Base-by-base conservation (phyloP, 768 basidiomycete genomes). In the Tricholoma saponaceum region DNA sequence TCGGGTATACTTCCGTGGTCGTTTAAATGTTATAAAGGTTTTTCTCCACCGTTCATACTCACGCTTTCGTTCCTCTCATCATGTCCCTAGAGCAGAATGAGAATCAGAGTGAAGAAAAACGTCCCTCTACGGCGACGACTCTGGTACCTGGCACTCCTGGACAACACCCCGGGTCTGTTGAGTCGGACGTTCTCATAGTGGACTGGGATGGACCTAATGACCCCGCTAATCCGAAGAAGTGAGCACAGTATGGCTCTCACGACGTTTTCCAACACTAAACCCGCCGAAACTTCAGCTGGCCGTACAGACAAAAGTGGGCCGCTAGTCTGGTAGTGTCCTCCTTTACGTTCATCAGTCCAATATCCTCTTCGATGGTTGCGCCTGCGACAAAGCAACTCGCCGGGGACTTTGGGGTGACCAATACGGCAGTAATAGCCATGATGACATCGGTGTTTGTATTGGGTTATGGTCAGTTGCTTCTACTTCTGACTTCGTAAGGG, bases 301-400 rank as follows among this genome's bases (percentile, higher is more conserved):
- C 74, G 3, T 78, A 74, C 54, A 73, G 66, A 26, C 73, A 72
- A 62, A 89, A 86, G 75, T 88, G 86, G 88, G 79, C 75, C 0
- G 83, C 82, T 0, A 87, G 85, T 0, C 60, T 78, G n/a, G 76
- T 87, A 26, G 82, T 88, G 0, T 87, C 87, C 0, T 74, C 76
- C 0, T 90, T 87, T 66, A 85, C 87, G 0, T 86, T 89, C 65
- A 86, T 89, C 33, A 77, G 75, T 6, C 86, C 88, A 0, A 74
- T 90, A 0, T 83, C 88, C 0, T 92, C 90, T 4, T 82, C 87
- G 4, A 89, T 89, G 83, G 73, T 90, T 1, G 85, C 90, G 0
- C 89, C 89, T 0, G 89, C 88, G 0, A 72, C 76, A 0, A 58
- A 61, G 3, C 76, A 83, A 53, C 62, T 92, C 0, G 84, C 76